A percentile compares a stretch with the other conserved stretches of the same genome.
Evolutionary conservation across 1,284 basidiomycete genomes (phyloP).

Genomic region (Fomitiporia mediterranea): DNA sequence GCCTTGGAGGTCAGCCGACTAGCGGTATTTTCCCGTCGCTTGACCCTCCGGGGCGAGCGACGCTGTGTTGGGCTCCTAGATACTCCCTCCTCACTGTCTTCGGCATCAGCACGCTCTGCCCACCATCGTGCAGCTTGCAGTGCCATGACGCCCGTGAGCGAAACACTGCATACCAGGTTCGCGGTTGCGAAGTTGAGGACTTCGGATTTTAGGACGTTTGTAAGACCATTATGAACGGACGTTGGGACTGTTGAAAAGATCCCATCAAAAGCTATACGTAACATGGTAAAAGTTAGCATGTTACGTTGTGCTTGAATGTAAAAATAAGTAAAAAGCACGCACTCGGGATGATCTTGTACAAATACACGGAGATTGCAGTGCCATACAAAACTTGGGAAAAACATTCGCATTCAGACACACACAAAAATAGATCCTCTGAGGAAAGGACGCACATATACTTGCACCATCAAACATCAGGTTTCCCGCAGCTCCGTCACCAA

Average conservation of each 20-base stretch:
- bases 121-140: conserved; percentile 78
- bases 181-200: conserved; percentile 74
- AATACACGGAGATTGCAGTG: conserved; percentile 61
- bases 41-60: conserved; percentile 8
- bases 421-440: no score
- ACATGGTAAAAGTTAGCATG: conserved; percentile 13
- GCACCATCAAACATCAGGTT: conserved; percentile 87
- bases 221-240: conserved; percentile 33
- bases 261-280: conserved; percentile 42
- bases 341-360: conserved; percentile 72
- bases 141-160: conserved; percentile 72
- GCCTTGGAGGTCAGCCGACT: conserved; percentile 25
- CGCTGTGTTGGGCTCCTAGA: background rate
- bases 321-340: conserved; percentile 31
- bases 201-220: conserved; percentile 49
- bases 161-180: conserved; percentile 77
- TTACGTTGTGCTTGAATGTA: background rate
- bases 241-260: conserved; percentile 51
- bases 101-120: conserved; percentile 60
- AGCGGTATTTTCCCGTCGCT: conserved; percentile 5
- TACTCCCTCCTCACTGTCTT: conserved; percentile 27
- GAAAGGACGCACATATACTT: conserved; percentile 61
- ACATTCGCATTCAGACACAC: conserved; percentile 7
- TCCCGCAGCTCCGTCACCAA: conserved; percentile 67
- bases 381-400: conserved; percentile 58